Base-by-base conservation (phyloP, 176 grass and related monocot species). In the Raddia distichophylla region DNA sequence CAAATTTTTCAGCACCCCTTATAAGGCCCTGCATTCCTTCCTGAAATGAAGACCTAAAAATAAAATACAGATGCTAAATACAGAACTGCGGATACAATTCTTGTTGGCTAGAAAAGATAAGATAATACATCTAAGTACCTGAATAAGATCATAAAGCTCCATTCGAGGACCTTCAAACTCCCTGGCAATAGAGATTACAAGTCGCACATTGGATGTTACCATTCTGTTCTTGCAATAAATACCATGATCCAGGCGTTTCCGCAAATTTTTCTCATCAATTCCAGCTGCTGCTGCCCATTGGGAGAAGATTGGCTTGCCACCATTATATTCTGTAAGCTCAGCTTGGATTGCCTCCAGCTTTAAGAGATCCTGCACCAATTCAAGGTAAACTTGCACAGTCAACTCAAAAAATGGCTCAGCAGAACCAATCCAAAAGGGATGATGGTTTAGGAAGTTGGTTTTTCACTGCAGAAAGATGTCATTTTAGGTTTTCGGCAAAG, bases 151-250 rank as follows among this genome's bases (percentile, higher is more conserved):
- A 75, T 86, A 81, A 71, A 93, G 69, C 52, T 87, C 69, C 86
- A 91, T 74, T 55, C 86, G 84, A 12, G 81, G 75, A 49, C 84
- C 86, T 67, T 87, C 74, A 67, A 88, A 90, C 60, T 90, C 87
- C 73, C 80, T 98, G 35, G 96, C 96, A 50, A 98, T 95, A 44
- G 96, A 98, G 43, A 95, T 89, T 46, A 98, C 96, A 73, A 98
- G 96, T 6, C 93, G 75, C 67, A 95, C 91, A 61, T 98, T 98
- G 71, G 90, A 91, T 75, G 69, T 87, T 60, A 98, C 84, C 96
- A 98, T 98, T 67, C 67, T 91, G 34, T 95, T 91, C 71, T 93
- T 94, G 88, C 90, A 98, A 74, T 72, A 73, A 27, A 73, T 71
- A 10, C 95, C 92, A 72, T 95, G 44, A 65, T 90, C 83, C 73